Evolutionary conservation across 2,329 filamentous ascomycete species (phyloP).

Genomic region (Xylogone sp.): DNA sequence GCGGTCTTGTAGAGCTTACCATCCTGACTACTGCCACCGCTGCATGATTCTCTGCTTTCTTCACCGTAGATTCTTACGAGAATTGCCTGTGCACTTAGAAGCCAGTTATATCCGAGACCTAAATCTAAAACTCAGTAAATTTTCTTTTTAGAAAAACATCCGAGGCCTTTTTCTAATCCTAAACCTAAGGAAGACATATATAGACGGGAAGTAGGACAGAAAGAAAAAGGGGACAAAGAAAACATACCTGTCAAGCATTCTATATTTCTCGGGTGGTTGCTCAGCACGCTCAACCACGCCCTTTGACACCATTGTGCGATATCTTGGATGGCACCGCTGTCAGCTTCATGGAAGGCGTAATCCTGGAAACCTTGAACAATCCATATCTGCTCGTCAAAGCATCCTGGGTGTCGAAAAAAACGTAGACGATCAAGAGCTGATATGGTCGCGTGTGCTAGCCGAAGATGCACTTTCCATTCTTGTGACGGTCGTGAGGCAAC

Average conservation of each 20-base stretch:
- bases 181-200: no score
- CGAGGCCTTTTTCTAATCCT: no score
- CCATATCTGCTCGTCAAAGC: constrained; percentile 35
- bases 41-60: constrained; percentile 31
- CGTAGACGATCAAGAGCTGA: constrained; percentile 33
- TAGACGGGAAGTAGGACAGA: no score
- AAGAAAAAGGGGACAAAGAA: no score
- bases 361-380: constrained; percentile 42
- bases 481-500: constrained; percentile 18
- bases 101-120: constrained; percentile 48
- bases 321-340: constrained; percentile 40
- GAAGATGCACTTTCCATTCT: constrained; percentile 29
- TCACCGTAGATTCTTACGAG: constrained; percentile 43
- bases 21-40: constrained; percentile 18
- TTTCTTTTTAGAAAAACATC: no score
- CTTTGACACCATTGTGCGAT: constrained; percentile 46
- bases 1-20: no score
- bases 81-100: constrained; percentile 44
- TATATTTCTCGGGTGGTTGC: constrained; percentile 39
- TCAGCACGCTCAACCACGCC: constrained; percentile 41
- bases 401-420: constrained; percentile 32
- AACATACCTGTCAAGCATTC: constrained; percentile 37
- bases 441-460: constrained; percentile 35
- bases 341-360: constrained; percentile 45
- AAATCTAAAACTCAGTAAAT: background rate